These are phyloP conservation scores for Wickerhamiella brachini DNA, from an alignment of 805 yeast genomes.

Conservation along the genomic window DNA sequence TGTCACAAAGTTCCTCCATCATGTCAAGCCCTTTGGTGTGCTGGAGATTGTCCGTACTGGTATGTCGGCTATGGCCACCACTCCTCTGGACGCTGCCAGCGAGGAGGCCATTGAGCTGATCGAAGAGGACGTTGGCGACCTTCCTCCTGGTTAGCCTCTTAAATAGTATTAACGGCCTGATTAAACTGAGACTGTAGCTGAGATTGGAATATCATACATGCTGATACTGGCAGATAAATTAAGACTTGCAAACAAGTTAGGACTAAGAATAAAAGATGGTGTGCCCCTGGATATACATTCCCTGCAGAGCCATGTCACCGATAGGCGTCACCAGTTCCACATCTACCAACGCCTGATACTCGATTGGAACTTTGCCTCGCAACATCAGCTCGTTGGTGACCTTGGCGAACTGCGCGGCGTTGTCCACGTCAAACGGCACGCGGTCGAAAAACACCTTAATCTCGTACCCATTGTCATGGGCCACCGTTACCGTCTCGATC, in stretches of 20 bases:
- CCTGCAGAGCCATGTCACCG: conserved; percentile 22
- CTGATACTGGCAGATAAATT: too few relatives aligned
- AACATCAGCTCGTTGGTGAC: conserved; percentile 32
- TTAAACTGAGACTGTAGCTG: too few relatives aligned
- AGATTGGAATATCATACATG: too few relatives aligned
- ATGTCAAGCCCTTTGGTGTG: conserved; percentile 91
- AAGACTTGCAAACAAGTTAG: background rate
- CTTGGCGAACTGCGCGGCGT: conserved; percentile 29
- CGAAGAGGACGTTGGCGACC: conserved; percentile 53
- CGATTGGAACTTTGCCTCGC: conserved; percentile 28
- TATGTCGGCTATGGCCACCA: conserved; percentile 96
- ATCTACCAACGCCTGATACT: conserved; percentile 29
- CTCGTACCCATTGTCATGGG: conserved; percentile 20
- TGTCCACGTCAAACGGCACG: conserved; percentile 31
- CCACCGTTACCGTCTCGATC: conserved; percentile 28
- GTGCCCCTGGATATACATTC: conserved; percentile 15
- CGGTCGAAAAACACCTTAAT: conserved; percentile 30
- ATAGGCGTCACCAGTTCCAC: conserved; percentile 21
- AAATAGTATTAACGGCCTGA: background rate
- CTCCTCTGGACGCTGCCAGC: conserved; percentile 54
- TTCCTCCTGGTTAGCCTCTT: conserved; percentile 76
- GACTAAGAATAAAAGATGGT: conserved; percentile 8
- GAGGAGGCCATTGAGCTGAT: conserved; percentile 35
- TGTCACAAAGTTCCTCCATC: conserved; percentile 70
- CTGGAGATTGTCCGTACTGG: conserved; percentile 95